Evolutionary conservation across 73 alveolate species (phyloP).

Genomic region (Paraurostyla sp.): DNA sequence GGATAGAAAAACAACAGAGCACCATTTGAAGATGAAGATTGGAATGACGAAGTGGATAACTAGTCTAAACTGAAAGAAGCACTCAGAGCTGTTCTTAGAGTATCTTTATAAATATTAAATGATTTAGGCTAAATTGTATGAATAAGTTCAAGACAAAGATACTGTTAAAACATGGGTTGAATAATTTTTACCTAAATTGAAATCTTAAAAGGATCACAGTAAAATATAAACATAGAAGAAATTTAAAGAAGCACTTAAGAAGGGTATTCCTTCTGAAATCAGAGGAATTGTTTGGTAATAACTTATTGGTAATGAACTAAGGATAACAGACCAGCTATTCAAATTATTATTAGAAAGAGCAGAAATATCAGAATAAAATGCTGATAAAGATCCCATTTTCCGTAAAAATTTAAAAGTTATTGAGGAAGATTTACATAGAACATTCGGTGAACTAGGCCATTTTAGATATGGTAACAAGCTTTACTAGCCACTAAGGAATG

Average conservation of each 20-base stretch:
- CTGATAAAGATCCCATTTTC: conserved; percentile 41
- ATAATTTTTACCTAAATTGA: neutral
- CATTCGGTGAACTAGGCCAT: conserved; percentile 85
- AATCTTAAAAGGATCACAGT: conserved; percentile 12
- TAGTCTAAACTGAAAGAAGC: conserved; percentile 31
- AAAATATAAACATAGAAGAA: conserved; percentile 75
- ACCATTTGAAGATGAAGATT: conserved; percentile 53
- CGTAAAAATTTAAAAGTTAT: conserved; percentile 79
- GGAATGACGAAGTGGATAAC: conserved; percentile 32
- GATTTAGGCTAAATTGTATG: conserved; percentile 5
- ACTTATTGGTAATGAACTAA: conserved; percentile 80
- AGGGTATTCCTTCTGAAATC: conserved; percentile 67
- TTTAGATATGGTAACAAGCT: conserved; percentile 87
- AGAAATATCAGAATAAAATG: neutral
- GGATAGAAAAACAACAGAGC: neutral
- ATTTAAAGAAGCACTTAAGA: conserved; percentile 74
- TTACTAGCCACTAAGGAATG: conserved; percentile 85
- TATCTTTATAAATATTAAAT: too few species aligned
- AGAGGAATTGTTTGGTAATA: conserved; percentile 74
- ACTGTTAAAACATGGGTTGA: conserved; percentile 50
- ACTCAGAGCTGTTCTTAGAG: conserved; percentile 26
- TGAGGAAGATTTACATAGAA: conserved; percentile 92
- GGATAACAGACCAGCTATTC: conserved; percentile 76
- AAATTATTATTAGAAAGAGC: conserved; percentile 67
- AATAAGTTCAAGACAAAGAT: conserved; percentile 43